Conservation (phyloP, 1,284 basidiomycete species). For the Fereydounia khargensis region DNA sequence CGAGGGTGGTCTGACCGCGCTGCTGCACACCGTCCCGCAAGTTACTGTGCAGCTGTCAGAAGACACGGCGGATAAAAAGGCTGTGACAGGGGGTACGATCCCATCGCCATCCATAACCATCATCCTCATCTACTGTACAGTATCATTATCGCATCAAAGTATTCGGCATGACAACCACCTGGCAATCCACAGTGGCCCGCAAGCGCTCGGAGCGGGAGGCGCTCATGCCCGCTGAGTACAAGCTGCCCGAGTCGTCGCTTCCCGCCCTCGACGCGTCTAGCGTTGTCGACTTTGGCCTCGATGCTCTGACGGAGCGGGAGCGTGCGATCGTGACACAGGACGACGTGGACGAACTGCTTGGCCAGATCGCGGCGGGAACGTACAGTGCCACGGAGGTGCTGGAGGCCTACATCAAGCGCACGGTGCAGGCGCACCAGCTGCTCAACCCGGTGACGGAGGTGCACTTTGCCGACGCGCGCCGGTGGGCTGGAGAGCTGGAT, state of each 20-base stretch:
- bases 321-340: conserved; percentile 33
- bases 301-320: conserved; percentile 23
- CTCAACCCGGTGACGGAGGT: conserved; percentile 66
- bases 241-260: conserved; percentile 8
- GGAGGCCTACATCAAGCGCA: conserved; percentile 74
- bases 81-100: too few relatives aligned
- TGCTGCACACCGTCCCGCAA: too few relatives aligned
- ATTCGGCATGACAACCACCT: too few relatives aligned
- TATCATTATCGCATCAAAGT: conserved; percentile 2
- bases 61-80: too few relatives aligned
- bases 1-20: too few relatives aligned
- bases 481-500: conserved; percentile 64
- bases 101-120: too few relatives aligned
- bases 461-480: conserved; percentile 66
- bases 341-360: conserved; percentile 62
- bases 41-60: too few relatives aligned
- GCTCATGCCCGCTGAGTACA: conserved; percentile 24
- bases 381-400: conserved; percentile 71
- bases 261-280: conserved; percentile 13
- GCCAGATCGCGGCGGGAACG: conserved; percentile 62
- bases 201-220: conserved; percentile 28
- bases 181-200: conserved; percentile 21
- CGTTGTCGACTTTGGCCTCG: conserved; percentile 27
- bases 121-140: too few relatives aligned
- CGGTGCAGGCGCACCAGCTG: conserved; percentile 75